Percentiles rank a stretch among this genome's conserved stretches.
These are phyloP conservation scores for Pilasporangium apinafurcum DNA, from an alignment of 352 stramenopile genomes.

Conservation along the genomic window DNA sequence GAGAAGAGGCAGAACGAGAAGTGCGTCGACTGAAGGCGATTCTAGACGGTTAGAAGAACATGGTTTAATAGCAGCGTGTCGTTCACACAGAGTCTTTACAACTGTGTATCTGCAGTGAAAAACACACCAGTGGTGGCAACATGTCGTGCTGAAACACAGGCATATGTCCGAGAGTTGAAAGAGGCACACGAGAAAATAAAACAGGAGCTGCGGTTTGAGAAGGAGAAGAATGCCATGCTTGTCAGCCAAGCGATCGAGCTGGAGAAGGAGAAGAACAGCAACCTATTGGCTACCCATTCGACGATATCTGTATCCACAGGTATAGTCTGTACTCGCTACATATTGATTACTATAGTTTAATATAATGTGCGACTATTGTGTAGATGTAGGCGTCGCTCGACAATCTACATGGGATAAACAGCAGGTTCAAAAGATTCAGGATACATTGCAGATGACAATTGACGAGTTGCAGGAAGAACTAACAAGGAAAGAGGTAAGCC, in stretches of 20 bases:
- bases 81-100: too few species aligned
- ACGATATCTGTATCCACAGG: neutral
- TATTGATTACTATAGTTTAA: neutral
- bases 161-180: conserved; percentile 58
- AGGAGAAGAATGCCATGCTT: conserved; percentile 71
- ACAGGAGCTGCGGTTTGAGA: conserved; percentile 60
- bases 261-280: conserved; percentile 63
- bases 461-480: conserved; percentile 79
- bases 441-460: conserved; percentile 64
- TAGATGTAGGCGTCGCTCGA: conserved; percentile 4
- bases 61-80: neutral
- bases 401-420: conserved; percentile 63
- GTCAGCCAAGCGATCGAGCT: conserved; percentile 63
- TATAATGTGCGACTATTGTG: neutral
- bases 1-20: conserved; percentile 71
- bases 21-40: conserved; percentile 58
- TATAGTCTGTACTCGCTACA: neutral
- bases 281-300: conserved; percentile 14
- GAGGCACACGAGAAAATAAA: conserved; percentile 46
- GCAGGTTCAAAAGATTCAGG: conserved; percentile 63
- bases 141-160: conserved; percentile 51
- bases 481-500: conserved; percentile 41
- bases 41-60: conserved; percentile 26
- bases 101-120: conserved; percentile 24
- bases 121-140: conserved; percentile 41